Conservation (phyloP, 306 rosid genomes). For the Crataegus laevigata region DNA sequence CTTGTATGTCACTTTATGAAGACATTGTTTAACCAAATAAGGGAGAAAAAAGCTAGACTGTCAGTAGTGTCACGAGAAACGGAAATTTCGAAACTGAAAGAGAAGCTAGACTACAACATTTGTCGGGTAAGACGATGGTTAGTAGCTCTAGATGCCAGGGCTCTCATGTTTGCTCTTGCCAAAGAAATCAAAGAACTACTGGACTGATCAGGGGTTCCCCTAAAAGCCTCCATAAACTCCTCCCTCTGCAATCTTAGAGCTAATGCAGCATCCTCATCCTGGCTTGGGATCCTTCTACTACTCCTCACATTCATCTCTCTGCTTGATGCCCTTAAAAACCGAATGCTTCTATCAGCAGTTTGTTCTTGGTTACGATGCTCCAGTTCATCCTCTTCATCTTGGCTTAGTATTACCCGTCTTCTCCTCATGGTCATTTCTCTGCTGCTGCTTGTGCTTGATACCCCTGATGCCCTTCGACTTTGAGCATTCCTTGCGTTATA, state of each 20-base stretch:
- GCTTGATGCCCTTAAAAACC: neutral
- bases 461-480: constrained; percentile 8
- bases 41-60: neutral
- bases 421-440: constrained; percentile 33
- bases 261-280: constrained; percentile 80
- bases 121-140: constrained; percentile 29
- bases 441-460: constrained; percentile 22
- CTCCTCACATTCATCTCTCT: constrained; percentile 1
- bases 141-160: constrained; percentile 70
- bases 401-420: constrained; percentile 19
- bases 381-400: constrained; percentile 20
- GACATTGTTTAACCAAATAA: neutral
- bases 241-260: constrained; percentile 84
- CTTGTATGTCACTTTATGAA: neutral
- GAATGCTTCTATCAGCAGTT: neutral
- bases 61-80: neutral
- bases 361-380: constrained; percentile 8
- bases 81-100: neutral
- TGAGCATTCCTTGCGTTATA: constrained; percentile 31
- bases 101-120: neutral
- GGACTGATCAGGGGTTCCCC: constrained; percentile 34
- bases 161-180: constrained; percentile 60
- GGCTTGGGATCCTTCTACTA: constrained; percentile 45
- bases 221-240: constrained; percentile 63
- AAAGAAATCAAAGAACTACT: constrained; percentile 21